Base-by-base conservation (phyloP, 208 protist genomes). In the Wallacemonas rigidus region DNA sequence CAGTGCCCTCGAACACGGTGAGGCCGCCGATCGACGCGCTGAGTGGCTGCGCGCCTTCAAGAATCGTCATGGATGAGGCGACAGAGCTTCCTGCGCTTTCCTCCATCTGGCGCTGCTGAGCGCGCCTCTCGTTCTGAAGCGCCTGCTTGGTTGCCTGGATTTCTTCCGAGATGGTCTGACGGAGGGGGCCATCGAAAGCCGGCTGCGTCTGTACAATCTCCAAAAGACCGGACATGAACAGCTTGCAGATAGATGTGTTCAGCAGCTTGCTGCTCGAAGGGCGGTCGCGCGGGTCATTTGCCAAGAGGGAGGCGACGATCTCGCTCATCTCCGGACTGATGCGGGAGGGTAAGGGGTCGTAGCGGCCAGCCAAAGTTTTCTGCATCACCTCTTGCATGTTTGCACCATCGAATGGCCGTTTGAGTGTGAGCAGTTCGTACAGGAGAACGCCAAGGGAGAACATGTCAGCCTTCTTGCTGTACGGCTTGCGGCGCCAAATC, bases 401-500 rank as follows among this genome's bases (percentile, higher is more conserved):
- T 2, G 77, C 71, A 15, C 88, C 90, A 15, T 88, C 79, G 69
- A 94, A 94, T 6, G 93, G 89, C 26, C 84, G 87, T 77, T 90
- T 91, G 57, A 95, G 73, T 44, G 91, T 91, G 41, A 95, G 77
- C 72, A 97, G 64, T 73, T 97, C 93, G 80, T 95, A 95, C 57
- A 97, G 78, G 1, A 95, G 71, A 8, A 92, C 88, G 51, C 93
- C 93, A 17, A 98, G 77, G 3, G 92, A 89, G 84, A 97, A 98
- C 76, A 98, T 86, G 75, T 98, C 96, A 11, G 81, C 80, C 83
- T 98, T 98, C 72, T 92, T 90, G 78, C 95, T 91, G 77, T 98
- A 98, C n/a, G 90, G 89, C 61, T 91, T 86, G 63, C 92, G 78
- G 43, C 88, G 83, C 85, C 90, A 98, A 48, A 98, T 88, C 81